These are phyloP conservation scores for Lecanosticta acicola DNA, from an alignment of 2,329 filamentous ascomycete species.

Conservation along the genomic window DNA sequence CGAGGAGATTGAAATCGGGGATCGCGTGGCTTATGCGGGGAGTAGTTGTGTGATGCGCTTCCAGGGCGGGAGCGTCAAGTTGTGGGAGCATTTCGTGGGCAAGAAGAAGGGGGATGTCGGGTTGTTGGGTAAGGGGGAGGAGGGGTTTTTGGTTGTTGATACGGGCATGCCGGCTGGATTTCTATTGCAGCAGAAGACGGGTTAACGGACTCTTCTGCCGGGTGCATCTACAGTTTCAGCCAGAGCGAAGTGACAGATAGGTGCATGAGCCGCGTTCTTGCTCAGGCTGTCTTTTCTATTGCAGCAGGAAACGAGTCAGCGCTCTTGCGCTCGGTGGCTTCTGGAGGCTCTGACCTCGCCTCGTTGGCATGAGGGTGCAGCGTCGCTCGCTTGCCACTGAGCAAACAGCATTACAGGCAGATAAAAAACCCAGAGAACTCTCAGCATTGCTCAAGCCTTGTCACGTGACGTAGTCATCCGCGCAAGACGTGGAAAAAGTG, in stretches of 20 bases:
- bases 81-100: slow-evolving; percentile 50
- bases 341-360: too few species aligned
- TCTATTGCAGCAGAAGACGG: slow-evolving; percentile 22
- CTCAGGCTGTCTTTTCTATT: too few species aligned
- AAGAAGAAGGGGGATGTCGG: slow-evolving; percentile 23
- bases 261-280: background rate
- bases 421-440: too few species aligned
- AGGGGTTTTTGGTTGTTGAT: slow-evolving; percentile 64
- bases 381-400: too few species aligned
- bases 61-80: slow-evolving; percentile 56
- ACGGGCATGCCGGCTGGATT: slow-evolving; percentile 41
- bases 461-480: background rate
- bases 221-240: background rate
- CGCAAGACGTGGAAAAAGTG: too few species aligned
- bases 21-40: slow-evolving; percentile 60
- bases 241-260: background rate
- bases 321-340: too few species aligned
- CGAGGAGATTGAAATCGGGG: slow-evolving; percentile 27
- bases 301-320: too few species aligned
- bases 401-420: too few species aligned
- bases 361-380: too few species aligned
- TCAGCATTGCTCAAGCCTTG: too few species aligned
- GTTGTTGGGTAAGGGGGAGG: slow-evolving; percentile 63
- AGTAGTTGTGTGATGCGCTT: slow-evolving; percentile 68
- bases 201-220: background rate